Evolutionary conservation across 345 rosid genomes (phyloP), one percentile per base, ranked within the genome.

Genomic region (Moringa oleifera): DNA sequence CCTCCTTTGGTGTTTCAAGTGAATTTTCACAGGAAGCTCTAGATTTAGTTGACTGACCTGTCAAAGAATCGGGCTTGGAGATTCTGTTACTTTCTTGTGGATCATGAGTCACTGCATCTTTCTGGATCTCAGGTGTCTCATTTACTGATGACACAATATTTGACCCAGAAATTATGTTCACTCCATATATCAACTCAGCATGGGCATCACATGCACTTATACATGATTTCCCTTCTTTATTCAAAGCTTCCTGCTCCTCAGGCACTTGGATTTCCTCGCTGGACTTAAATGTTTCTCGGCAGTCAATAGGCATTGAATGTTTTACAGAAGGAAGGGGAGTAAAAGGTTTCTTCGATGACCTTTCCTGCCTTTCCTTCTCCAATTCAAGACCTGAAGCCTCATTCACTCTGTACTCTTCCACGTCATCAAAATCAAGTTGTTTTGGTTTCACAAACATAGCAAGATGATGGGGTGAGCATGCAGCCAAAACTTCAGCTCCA

Each of bases 401-500:
- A 60, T 60, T 31, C 57, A 78, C 51, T 53, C 55, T 54, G 57
- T 36, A 25, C 54, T 74, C 81, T 59, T 59, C 79, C 25, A 36
- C 41, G 60, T 76, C 75, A 73, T 69, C 72, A 63, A 83, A 81
- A 73, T 74, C 67, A 68, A 73, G 74, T 53, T 73, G 77, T 71
- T 67, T 75, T 53, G 75, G 84, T 68, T 70, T 51, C 69, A 79
- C 61, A 62, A 55, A 63, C 65, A 53, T 55, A 47, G 68, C 57
- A 64, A 49, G 58, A 62, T 70, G 70, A 70, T 59, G 61, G 25
- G 45, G 37, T 57, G 45, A 57, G 73, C 73, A 61, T 58, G 70
- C 58, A 23, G 55, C 73, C 31, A 60, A 50, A 58, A 21, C 74
- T 57, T 62, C 79, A 69, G 41, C 51, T 67, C 58, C 67, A 53